These are phyloP conservation scores for Emergomyces pasteurianus DNA, from an alignment of 2,329 filamentous ascomycete species.

Conservation along the genomic window DNA sequence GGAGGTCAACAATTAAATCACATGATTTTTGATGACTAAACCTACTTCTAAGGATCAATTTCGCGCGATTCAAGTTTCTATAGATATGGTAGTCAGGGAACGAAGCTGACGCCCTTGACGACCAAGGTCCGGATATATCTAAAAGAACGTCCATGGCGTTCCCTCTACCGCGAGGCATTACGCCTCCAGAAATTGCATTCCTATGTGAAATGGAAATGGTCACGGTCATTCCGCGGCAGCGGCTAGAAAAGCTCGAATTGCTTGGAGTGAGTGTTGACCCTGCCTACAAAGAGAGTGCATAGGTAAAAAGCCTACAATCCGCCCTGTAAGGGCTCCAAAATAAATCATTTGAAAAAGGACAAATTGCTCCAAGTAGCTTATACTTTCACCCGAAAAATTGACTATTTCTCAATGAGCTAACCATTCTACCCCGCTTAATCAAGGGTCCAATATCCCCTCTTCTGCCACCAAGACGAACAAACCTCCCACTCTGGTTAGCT, in stretches of 20 bases:
- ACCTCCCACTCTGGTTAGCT: slow-evolving; percentile 86
- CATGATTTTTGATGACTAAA: neutral
- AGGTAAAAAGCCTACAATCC: slow-evolving; percentile 5
- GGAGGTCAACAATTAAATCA: neutral
- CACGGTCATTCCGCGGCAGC: slow-evolving; percentile 81
- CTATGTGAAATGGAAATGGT: slow-evolving; percentile 96
- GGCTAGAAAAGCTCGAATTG: slow-evolving; percentile 73
- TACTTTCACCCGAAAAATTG: neutral
- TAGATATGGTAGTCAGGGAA: too few species aligned
- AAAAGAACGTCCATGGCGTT: slow-evolving; percentile 42
- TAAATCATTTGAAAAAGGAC: neutral
- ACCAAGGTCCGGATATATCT: slow-evolving; percentile 5
- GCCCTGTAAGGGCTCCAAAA: neutral
- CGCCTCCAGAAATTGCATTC: slow-evolving; percentile 82
- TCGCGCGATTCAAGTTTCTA: neutral
- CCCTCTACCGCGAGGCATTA: slow-evolving; percentile 53
- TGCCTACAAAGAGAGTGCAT: slow-evolving; percentile 1
- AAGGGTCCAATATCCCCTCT: slow-evolving; percentile 69
- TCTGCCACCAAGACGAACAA: slow-evolving; percentile 65
- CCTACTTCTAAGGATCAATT: neutral
- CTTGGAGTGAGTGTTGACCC: slow-evolving; percentile 56
- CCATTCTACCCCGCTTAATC: slow-evolving; percentile 1
- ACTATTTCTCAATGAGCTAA: slow-evolving; percentile 2
- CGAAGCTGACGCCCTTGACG: neutral
- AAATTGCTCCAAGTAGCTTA: neutral